phyloP scores from a whole-genome alignment of 2,329 filamentous ascomycete species.

The Colletotrichum noveboracense region DNA sequence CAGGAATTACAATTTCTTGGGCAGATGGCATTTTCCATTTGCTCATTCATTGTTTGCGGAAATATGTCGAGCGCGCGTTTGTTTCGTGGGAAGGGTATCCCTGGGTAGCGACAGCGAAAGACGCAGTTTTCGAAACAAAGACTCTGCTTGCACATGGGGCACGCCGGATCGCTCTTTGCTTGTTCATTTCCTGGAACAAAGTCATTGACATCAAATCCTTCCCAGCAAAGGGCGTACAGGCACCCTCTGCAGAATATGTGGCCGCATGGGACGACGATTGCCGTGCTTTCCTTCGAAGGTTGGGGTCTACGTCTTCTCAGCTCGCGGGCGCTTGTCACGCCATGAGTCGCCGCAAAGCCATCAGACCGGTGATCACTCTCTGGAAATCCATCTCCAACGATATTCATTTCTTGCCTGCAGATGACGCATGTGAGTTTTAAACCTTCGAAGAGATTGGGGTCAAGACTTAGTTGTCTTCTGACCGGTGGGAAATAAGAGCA shows the following conservation, averaged over 20 bases:
- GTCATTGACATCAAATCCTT: neutral
- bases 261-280: neutral
- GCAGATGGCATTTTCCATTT: neutral
- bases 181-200: neutral
- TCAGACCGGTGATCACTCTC: neutral
- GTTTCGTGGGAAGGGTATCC: neutral
- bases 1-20: neutral
- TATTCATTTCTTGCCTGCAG: neutral
- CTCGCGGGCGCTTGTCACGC: neutral
- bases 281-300: neutral
- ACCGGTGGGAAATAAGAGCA: neutral
- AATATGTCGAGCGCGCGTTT: neutral
- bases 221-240: neutral
- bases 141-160: neutral
- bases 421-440: neutral
- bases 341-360: neutral
- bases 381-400: neutral
- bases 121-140: neutral
- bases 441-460: neutral
- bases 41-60: neutral
- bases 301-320: neutral
- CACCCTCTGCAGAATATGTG: constrained; percentile 4
- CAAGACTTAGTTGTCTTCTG: neutral
- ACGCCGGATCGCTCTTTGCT: neutral
- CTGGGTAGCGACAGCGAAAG: neutral